A percentile compares a stretch with the other conserved stretches of the same genome.
phyloP scores from a whole-genome alignment of 352 stramenopile genomes.

The Phytopythium ostracodes region DNA sequence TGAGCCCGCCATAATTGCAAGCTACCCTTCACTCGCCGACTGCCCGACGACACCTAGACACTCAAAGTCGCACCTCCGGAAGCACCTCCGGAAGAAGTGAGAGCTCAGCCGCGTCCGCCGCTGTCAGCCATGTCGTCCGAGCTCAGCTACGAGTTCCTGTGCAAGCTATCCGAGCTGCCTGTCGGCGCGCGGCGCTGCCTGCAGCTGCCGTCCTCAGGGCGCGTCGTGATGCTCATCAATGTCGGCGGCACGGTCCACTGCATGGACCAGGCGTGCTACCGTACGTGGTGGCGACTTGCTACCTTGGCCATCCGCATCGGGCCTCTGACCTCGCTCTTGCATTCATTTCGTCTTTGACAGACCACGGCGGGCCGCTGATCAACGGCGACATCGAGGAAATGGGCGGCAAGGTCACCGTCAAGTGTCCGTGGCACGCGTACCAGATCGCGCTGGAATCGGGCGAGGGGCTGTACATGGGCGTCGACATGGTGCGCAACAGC shows the following conservation, averaged over 20 bases:
- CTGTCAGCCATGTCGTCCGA: not conserved
- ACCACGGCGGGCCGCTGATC: slow-evolving; percentile 73
- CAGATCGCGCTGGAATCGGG: slow-evolving; percentile 78
- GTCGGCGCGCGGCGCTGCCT: slow-evolving; percentile 48
- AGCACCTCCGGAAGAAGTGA: no score
- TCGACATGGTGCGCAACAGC: slow-evolving; percentile 62
- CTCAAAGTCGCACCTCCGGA: no score
- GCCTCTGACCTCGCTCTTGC: no score
- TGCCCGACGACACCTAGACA: no score
- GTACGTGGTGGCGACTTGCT: slow-evolving; percentile 22
- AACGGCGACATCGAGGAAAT: slow-evolving; percentile 86
- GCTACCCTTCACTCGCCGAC: no score
- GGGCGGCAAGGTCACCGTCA: slow-evolving; percentile 67
- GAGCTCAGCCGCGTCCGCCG: no score
- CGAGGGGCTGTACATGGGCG: slow-evolving; percentile 82
- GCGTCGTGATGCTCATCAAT: slow-evolving; percentile 70
- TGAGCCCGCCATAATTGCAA: no score
- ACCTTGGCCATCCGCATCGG: no score
- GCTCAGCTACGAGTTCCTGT: slow-evolving; percentile 68
- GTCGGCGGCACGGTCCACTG: slow-evolving; percentile 63
- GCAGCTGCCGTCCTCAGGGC: slow-evolving; percentile 52
- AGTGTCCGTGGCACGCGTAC: slow-evolving; percentile 86
- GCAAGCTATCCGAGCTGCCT: slow-evolving; percentile 58
- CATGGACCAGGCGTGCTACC: slow-evolving; percentile 87
- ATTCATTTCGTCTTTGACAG: slow-evolving; percentile 16